phyloP scores from a whole-genome alignment of 2,329 filamentous ascomycete genomes.

The Stagonosporopsis chrysanthemi region DNA sequence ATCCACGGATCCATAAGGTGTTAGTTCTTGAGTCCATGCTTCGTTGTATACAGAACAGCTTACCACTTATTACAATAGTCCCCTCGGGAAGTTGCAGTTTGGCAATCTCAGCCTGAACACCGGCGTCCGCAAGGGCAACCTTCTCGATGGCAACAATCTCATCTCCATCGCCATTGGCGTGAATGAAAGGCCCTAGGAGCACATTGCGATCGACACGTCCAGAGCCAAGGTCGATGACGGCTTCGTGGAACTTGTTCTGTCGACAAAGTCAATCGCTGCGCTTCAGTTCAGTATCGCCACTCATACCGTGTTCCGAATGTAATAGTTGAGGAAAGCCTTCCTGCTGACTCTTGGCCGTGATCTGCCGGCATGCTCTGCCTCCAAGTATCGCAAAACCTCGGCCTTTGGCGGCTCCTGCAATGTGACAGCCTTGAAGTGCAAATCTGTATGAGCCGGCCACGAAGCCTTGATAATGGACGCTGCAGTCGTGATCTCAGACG shows the following conservation, averaged over 20 bases:
- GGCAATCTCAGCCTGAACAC: constrained; percentile 65
- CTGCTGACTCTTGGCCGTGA: constrained; percentile 60
- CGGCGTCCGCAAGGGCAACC: constrained; percentile 62
- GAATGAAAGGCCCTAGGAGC: constrained; percentile 64
- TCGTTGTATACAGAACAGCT: background rate
- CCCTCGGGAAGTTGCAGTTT: constrained; percentile 67
- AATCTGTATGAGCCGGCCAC: constrained; percentile 63
- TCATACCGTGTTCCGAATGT: constrained; percentile 65
- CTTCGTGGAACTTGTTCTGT: constrained; percentile 69
- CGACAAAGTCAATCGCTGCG: constrained; percentile 6
- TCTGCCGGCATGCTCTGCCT: constrained; percentile 65
- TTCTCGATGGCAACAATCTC: constrained; percentile 67
- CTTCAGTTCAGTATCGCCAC: constrained; percentile 4
- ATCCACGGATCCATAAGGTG: constrained; percentile 67
- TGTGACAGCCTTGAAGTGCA: constrained; percentile 73
- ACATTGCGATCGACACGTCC: constrained; percentile 63
- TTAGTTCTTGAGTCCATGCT: background rate
- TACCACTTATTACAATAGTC: constrained; percentile 61
- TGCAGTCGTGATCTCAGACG: constrained; percentile 63
- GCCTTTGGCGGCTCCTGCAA: constrained; percentile 70
- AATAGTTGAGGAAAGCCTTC: constrained; percentile 66
- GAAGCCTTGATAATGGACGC: constrained; percentile 59
- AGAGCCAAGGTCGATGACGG: constrained; percentile 62
- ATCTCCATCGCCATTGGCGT: constrained; percentile 66
- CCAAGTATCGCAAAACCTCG: constrained; percentile 66